These are phyloP conservation scores for Suhomyces choctaworum DNA, from an alignment of 1,139 yeast species.

Conservation along the genomic window DNA sequence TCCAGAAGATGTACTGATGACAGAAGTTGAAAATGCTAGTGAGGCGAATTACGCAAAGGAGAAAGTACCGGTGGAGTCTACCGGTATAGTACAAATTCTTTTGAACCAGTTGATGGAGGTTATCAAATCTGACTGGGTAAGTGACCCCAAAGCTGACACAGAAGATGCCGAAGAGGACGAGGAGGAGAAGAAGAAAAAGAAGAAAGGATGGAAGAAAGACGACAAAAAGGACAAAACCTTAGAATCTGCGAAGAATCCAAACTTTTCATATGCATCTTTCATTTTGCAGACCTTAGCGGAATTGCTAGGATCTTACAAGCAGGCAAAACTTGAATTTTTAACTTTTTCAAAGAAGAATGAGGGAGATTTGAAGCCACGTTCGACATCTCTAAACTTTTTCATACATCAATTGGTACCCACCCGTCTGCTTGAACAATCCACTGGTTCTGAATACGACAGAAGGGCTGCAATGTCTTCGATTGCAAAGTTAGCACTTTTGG, in stretches of 20 bases:
- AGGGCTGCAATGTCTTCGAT: constrained; percentile 48
- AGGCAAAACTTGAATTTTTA: constrained; percentile 78
- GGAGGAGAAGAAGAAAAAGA: constrained; percentile 4
- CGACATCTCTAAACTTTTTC: constrained; percentile 75
- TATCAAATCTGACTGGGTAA: constrained; percentile 51
- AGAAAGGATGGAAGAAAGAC: constrained; percentile 17
- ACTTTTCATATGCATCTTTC: constrained; percentile 67
- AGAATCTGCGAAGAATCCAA: constrained; percentile 40
- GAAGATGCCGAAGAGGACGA: constrained; percentile 12
- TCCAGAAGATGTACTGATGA: constrained; percentile 37
- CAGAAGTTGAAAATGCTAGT: constrained; percentile 19
- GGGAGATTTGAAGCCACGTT: constrained; percentile 53
- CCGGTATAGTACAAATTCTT: constrained; percentile 64
- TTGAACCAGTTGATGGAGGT: constrained; percentile 64
- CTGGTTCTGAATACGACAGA: constrained; percentile 35
- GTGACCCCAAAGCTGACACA: constrained; percentile 28
- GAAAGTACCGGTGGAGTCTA: constrained; percentile 28
- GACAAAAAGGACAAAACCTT: constrained; percentile 18
- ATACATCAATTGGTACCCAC: constrained; percentile 74
- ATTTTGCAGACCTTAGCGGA: constrained; percentile 70
- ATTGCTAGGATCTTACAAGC: constrained; percentile 73
- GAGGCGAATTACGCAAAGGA: constrained; percentile 15
- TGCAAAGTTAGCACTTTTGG: constrained; percentile 55
- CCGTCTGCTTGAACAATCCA: constrained; percentile 38
- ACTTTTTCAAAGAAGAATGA: constrained; percentile 63